Conservation (phyloP, 352 stramenopile species). For the Phytophthora aleatoria region DNA sequence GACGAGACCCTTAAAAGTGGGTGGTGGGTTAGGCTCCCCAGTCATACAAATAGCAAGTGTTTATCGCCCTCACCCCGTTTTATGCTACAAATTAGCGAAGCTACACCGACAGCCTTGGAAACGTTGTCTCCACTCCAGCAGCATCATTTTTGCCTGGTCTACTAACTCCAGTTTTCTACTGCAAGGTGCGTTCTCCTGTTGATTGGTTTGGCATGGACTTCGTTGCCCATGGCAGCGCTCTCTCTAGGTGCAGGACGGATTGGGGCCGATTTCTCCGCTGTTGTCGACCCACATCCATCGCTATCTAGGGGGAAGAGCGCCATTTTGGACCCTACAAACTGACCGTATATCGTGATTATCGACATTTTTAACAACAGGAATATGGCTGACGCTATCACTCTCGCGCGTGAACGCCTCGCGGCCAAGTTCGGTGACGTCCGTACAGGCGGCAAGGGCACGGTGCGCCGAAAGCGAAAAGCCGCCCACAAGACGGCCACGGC, state of each 20-base stretch:
- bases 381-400: slow-evolving; percentile 91
- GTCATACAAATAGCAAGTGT: slow-evolving; percentile 25
- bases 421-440: slow-evolving; percentile 90
- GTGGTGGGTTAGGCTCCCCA: neutral
- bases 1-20: slow-evolving; percentile 18
- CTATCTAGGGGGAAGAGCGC: neutral
- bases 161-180: slow-evolving; percentile 53
- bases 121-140: slow-evolving; percentile 8
- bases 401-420: slow-evolving; percentile 84
- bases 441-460: slow-evolving; percentile 96
- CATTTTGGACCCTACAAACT: neutral
- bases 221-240: neutral
- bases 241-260: slow-evolving; percentile 9
- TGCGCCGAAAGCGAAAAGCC: slow-evolving; percentile 97
- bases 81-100: slow-evolving; percentile 20
- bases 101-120: slow-evolving; percentile 2
- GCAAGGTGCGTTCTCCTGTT: slow-evolving; percentile 32
- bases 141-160: slow-evolving; percentile 77
- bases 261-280: neutral
- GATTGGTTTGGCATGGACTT: neutral
- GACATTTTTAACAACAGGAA: slow-evolving; percentile 20
- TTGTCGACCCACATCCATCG: too few species aligned
- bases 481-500: slow-evolving; percentile 91
- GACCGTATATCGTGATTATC: neutral
- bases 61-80: slow-evolving; percentile 8